Evolutionary conservation across 2,329 filamentous ascomycete genomes (phyloP), one percentile per base, ranked within the genome.

Genomic region (Pseudopithomyces maydicus): DNA sequence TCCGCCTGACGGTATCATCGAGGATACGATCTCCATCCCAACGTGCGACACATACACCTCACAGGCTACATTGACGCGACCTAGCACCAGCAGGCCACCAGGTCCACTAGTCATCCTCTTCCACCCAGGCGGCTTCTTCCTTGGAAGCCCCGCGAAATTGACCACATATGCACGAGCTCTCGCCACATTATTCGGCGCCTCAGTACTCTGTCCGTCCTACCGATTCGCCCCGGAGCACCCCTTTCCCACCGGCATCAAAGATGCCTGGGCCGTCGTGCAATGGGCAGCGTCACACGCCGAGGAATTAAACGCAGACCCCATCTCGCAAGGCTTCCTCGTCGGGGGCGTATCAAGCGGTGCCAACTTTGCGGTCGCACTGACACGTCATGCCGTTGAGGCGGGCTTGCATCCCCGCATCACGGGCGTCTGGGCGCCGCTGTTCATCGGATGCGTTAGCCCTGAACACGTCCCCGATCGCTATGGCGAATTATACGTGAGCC

Each of bases 151-250:
- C 3, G 54, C 47, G 44, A 43, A 36, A 14, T 32, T 50, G 29
- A 50, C 52, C 19, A 15, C 41, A 3, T 39, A 52, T 23, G 54
- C 51, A n/a, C 45, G 58, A 2, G 39, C 12, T 17, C 36, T 60
- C 14, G 55, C 29, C 2, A 22, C 17, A 19, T 55, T 57, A 12
- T 60, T 60, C 45, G 46, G 48, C 17, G 60, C 60, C 26, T 75
- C 74, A 14, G 80, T 84, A 26, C 74, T 85, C 52, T 80, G 83
- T 61, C 78, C 84, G 11, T 81, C 69, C n/a, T 85, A 84, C 62
- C 78, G 82, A 4, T 76, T 84, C 1, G 79, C 82, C 0, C 82
- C 82, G 8, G 81, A 84, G 65, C 65, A 78, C 58, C 69, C 78
- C 5, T 83, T 81, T 55, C 82, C 82, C n/a, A 76, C 77, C 14